phyloP scores from a whole-genome alignment of 768 basidiomycete species.

The Hysterangium stoloniferum region DNA sequence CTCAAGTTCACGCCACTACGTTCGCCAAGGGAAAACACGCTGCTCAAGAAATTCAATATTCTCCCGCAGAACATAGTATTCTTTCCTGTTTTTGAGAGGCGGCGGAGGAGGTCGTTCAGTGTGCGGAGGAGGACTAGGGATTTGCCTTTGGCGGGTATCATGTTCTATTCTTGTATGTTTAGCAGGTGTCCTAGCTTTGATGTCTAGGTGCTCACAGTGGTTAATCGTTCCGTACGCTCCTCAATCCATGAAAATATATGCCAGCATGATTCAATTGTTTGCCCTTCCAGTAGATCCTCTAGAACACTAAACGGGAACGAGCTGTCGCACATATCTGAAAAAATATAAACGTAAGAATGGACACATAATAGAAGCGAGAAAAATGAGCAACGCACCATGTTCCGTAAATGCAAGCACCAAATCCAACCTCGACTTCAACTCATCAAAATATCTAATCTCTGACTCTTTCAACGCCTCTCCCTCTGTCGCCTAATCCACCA shows the following conservation, averaged over 20 bases:
- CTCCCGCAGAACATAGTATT: constrained; percentile 86
- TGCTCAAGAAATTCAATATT: constrained; percentile 79
- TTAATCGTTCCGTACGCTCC: constrained; percentile 57
- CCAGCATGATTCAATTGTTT: constrained; percentile 79
- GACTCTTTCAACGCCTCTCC: constrained; percentile 52
- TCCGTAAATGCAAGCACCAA: constrained; percentile 71
- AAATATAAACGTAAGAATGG: constrained; percentile 22
- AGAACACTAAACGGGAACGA: constrained; percentile 66
- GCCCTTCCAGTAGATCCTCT: constrained; percentile 77
- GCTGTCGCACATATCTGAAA: constrained; percentile 67
- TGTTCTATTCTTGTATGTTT: too few species aligned
- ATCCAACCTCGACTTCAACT: constrained; percentile 58
- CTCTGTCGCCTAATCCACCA: constrained; percentile 68
- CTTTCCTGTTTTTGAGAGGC: constrained; percentile 78
- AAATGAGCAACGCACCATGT: constrained; percentile 41
- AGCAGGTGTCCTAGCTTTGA: too few species aligned
- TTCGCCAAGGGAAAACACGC: constrained; percentile 82
- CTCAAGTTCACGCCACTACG: constrained; percentile 87
- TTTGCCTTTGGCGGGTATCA: constrained; percentile 84
- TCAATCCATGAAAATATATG: constrained; percentile 89
- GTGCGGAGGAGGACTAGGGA: constrained; percentile 78
- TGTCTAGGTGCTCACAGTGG: constrained; percentile 26
- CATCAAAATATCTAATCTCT: constrained; percentile 49
- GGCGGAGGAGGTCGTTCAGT: constrained; percentile 78
- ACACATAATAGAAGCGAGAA: background rate